Evolutionary conservation across 148 eudicot genomes (phyloP).

Genomic region (Chenopodium quinoa): DNA sequence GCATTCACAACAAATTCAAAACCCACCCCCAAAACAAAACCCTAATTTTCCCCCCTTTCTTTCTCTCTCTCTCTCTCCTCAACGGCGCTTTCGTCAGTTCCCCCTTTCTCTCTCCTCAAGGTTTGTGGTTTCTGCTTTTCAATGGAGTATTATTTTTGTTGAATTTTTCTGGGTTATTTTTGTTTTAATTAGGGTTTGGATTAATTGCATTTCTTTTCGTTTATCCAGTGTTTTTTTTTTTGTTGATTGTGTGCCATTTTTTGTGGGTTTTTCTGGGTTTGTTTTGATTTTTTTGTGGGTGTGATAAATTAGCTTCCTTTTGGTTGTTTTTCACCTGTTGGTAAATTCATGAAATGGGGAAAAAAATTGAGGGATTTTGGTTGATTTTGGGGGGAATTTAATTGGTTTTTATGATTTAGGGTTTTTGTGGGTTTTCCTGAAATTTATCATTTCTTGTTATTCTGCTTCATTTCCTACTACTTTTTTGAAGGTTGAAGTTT

Average conservation of each 20-base stretch:
- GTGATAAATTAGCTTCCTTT: not conserved
- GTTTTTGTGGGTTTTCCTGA: not conserved
- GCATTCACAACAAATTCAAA: conserved; percentile 30
- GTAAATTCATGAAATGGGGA: not conserved
- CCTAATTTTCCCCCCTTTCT: conserved; percentile 16
- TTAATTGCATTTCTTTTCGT: not conserved
- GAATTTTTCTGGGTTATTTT: not conserved
- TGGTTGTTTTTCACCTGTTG: not conserved
- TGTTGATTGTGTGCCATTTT: not conserved
- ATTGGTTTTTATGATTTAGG: not conserved
- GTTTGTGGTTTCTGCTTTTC: not conserved
- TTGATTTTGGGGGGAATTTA: not conserved
- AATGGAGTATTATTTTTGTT: not conserved
- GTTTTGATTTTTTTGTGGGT: not conserved
- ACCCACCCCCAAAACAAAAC: conserved; percentile 14
- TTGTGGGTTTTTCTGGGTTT: not conserved
- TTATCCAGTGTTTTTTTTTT: not conserved
- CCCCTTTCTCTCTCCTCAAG: conserved; percentile 15
- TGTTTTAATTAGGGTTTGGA: conserved; percentile 4
- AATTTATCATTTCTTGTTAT: not conserved
- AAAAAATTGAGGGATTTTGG: not conserved
- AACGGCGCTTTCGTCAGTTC: conserved; percentile 14
- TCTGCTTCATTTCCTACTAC: not conserved
- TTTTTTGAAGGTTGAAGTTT: not conserved
- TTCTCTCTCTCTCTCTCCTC: conserved; percentile 4